phyloP scores from a whole-genome alignment of 2,329 filamentous ascomycete genomes.

The Albophoma yamanashiensis region DNA sequence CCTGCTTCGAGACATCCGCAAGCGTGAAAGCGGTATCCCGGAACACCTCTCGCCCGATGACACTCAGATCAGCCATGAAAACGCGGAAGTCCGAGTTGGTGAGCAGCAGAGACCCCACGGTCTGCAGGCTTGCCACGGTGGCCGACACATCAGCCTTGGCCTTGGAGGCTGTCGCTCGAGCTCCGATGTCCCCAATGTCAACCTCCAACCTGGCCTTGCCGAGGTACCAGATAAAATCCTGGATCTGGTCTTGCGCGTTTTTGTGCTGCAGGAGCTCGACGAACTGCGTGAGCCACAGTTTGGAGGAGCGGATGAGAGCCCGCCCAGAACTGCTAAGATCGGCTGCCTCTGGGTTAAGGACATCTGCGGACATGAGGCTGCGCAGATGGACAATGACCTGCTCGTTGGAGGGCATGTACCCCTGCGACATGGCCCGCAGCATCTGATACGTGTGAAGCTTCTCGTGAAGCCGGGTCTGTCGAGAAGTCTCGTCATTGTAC shows the following conservation, averaged over 20 bases:
- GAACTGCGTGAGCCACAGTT: slow-evolving; percentile 66
- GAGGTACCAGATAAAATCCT: slow-evolving; percentile 84
- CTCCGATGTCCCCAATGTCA: slow-evolving; percentile 17
- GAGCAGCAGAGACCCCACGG: slow-evolving; percentile 72
- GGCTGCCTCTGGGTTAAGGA: slow-evolving; percentile 59
- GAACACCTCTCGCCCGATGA: slow-evolving; percentile 74
- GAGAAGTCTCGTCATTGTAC: slow-evolving; percentile 69
- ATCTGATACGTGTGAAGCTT: slow-evolving; percentile 94
- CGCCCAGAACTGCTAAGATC: slow-evolving; percentile 71
- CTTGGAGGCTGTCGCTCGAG: slow-evolving; percentile 16
- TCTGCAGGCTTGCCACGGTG: slow-evolving; percentile 69
- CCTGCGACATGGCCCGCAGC: slow-evolving; percentile 67
- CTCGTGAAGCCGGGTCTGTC: slow-evolving; percentile 70
- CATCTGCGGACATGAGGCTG: slow-evolving; percentile 64
- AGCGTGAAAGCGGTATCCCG: slow-evolving; percentile 74
- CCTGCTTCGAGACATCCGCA: slow-evolving; percentile 63
- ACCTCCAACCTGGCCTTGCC: slow-evolving; percentile 54
- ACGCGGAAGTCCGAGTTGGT: slow-evolving; percentile 86
- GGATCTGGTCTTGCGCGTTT: slow-evolving; percentile 74
- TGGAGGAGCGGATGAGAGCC: slow-evolving; percentile 58
- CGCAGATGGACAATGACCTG: slow-evolving; percentile 72
- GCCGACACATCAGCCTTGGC: slow-evolving; percentile 22
- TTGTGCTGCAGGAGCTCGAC: slow-evolving; percentile 77
- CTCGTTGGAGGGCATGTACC: slow-evolving; percentile 87
- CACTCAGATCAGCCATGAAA: slow-evolving; percentile 70